Percentiles rank a stretch among this genome's conserved stretches.
These are phyloP conservation scores for Cyclotella sp. DNA, from an alignment of 108 stramenopile species.

Conservation along the genomic window DNA sequence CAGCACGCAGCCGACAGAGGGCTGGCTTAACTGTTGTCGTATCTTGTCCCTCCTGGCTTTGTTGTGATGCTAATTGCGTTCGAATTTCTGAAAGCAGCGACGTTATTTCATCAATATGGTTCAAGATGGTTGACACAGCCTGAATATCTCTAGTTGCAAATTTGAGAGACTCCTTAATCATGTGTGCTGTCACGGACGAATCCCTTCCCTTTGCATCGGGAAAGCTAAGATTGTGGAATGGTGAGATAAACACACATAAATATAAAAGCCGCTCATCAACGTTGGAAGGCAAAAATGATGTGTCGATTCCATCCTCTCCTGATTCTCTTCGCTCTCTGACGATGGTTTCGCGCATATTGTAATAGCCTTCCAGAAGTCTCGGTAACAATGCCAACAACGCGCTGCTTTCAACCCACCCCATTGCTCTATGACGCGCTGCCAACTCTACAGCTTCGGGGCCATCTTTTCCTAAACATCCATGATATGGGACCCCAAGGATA, in stretches of 20 bases:
- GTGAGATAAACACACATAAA: conserved; percentile 69
- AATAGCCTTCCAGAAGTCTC: conserved; percentile 38
- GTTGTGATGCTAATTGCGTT: conserved; percentile 18
- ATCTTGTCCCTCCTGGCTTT: conserved; percentile 14
- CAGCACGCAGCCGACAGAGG: conserved; percentile 63
- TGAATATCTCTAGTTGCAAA: conserved; percentile 73
- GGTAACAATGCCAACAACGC: conserved; percentile 42
- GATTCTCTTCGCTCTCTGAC: background rate
- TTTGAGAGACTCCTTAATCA: conserved; percentile 84
- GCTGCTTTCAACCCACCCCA: conserved; percentile 56
- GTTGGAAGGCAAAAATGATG: conserved; percentile 15
- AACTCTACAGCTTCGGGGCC: conserved; percentile 36
- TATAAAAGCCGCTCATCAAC: conserved; percentile 65
- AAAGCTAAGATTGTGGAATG: conserved; percentile 69
- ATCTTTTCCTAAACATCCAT: conserved; percentile 36
- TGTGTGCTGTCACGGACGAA: conserved; percentile 60
- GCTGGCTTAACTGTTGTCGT: conserved; percentile 4
- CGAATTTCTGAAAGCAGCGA: conserved; percentile 52
- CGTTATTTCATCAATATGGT: conserved; percentile 68
- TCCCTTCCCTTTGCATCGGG: conserved; percentile 60
- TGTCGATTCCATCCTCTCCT: background rate
- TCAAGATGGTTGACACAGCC: conserved; percentile 53
- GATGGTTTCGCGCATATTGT: conserved; percentile 30
- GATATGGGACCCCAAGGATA: conserved; percentile 47
- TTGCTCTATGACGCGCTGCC: conserved; percentile 42